phyloP scores from a whole-genome alignment of 1,284 basidiomycete genomes.

The Ustilago nuda region DNA sequence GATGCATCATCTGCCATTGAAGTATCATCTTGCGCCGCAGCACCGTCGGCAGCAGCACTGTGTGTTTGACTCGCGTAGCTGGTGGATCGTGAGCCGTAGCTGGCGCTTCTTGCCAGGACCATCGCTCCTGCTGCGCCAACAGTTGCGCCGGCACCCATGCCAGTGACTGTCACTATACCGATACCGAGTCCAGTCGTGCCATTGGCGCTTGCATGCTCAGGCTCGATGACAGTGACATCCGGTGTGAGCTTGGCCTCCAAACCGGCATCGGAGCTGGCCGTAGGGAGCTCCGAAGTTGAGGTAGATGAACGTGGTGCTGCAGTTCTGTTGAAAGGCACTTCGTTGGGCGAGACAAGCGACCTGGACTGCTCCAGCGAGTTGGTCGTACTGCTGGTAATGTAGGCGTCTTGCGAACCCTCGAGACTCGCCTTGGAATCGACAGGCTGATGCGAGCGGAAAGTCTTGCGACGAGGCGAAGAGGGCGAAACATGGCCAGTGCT shows the following conservation, averaged over 20 bases:
- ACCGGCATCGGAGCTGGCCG: conserved; percentile 15
- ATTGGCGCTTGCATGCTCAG: not conserved
- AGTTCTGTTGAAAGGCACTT: conserved; percentile 21
- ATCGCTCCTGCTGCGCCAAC: conserved; percentile 13
- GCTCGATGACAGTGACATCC: conserved; percentile 31
- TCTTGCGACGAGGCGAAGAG: conserved; percentile 23
- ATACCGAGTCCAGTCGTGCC: conserved; percentile 23
- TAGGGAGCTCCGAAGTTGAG: conserved; percentile 33
- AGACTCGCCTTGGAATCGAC: conserved; percentile 34
- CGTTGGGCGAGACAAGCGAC: conserved; percentile 31
- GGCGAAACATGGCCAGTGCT: conserved; percentile 32
- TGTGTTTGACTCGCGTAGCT: conserved; percentile 36
- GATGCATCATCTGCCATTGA: conserved; percentile 27
- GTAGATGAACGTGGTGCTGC: conserved; percentile 37
- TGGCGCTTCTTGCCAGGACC: conserved; percentile 20
- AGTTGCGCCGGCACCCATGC: not conserved
- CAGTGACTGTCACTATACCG: conserved; percentile 11
- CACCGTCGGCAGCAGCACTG: conserved; percentile 15
- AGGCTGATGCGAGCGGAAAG: conserved; percentile 19
- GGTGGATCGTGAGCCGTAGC: conserved; percentile 31
- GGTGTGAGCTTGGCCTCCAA: conserved; percentile 26
- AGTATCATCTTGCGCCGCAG: conserved; percentile 12
- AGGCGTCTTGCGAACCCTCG: conserved; percentile 38
- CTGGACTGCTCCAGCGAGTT: conserved; percentile 40
- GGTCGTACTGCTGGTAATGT: conserved; percentile 39